phyloP scores from a whole-genome alignment of 805 yeast species.

The Candida loeiensis region DNA sequence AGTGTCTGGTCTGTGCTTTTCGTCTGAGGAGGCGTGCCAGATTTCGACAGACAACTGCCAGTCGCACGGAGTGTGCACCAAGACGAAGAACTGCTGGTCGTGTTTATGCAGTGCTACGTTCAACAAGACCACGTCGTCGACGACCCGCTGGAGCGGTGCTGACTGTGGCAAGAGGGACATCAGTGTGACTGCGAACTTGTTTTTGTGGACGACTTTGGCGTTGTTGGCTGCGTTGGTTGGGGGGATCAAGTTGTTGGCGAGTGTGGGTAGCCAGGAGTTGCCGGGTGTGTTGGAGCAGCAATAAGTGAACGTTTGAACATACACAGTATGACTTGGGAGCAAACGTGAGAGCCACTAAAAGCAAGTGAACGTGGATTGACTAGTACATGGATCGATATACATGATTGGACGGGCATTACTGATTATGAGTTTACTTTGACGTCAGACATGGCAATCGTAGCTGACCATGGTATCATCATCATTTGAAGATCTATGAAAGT shows the following conservation, averaged over 20 bases:
- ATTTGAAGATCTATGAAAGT: too few relatives aligned
- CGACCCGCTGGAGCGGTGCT: slow-evolving; percentile 53
- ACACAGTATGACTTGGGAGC: too few relatives aligned
- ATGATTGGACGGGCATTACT: too few relatives aligned
- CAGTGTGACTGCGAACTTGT: slow-evolving; percentile 60
- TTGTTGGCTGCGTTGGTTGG: slow-evolving; percentile 44
- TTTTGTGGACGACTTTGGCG: slow-evolving; percentile 62
- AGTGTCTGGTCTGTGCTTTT: slow-evolving; percentile 27
- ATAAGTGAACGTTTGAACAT: background rate
- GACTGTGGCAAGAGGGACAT: slow-evolving; percentile 69
- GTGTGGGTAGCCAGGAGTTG: slow-evolving; percentile 57
- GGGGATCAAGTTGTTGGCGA: slow-evolving; percentile 51
- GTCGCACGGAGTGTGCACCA: slow-evolving; percentile 51
- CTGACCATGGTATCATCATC: too few relatives aligned
- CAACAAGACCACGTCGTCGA: slow-evolving; percentile 39
- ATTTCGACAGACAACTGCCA: slow-evolving; percentile 47
- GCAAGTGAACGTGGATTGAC: too few relatives aligned
- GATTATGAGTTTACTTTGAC: too few relatives aligned
- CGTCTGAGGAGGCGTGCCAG: slow-evolving; percentile 46
- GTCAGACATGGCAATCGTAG: too few relatives aligned
- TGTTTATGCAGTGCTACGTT: slow-evolving; percentile 48
- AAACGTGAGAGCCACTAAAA: too few relatives aligned
- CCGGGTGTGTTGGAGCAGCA: slow-evolving; percentile 59
- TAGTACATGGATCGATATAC: too few relatives aligned
- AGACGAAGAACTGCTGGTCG: slow-evolving; percentile 43